These are phyloP conservation scores for Trichoderma brevicompactum DNA, from an alignment of 2,329 filamentous ascomycete genomes.

Conservation along the genomic window DNA sequence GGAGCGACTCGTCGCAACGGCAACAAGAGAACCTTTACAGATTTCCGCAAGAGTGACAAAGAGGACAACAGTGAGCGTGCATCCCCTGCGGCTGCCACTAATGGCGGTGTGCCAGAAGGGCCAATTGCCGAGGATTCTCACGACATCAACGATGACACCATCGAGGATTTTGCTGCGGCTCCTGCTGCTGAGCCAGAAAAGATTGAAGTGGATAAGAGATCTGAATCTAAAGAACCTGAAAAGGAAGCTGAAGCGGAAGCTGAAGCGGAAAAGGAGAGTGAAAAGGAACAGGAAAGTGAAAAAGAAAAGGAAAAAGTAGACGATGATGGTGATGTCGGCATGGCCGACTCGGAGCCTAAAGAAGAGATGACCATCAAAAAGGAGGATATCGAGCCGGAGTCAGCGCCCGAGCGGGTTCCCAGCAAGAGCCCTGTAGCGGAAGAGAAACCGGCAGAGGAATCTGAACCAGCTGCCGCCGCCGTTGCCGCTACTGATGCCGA, in stretches of 20 bases:
- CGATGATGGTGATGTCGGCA: conserved; percentile 56
- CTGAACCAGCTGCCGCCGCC: conserved; percentile 24
- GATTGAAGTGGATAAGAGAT: conserved; percentile 31
- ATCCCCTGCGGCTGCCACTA: conserved; percentile 45
- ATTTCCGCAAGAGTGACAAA: conserved; percentile 52
- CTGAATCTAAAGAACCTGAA: conserved; percentile 19
- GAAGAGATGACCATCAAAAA: conserved; percentile 46
- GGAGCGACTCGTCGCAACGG: conserved; percentile 64
- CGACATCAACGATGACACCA: conserved; percentile 48
- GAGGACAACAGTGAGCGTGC: conserved; percentile 46
- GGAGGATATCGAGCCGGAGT: conserved; percentile 45
- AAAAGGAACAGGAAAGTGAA: conserved; percentile 12
- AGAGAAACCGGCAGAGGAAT: conserved; percentile 34
- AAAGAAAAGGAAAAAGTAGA: conserved; percentile 45
- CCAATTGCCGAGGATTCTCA: conserved; percentile 40
- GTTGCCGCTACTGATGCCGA: neutral
- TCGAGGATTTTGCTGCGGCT: conserved; percentile 47
- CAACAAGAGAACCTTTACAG: conserved; percentile 56
- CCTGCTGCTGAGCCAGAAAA: conserved; percentile 37
- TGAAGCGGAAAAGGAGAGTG: conserved; percentile 1
- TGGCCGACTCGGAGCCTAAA: conserved; percentile 47
- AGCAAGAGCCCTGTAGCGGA: conserved; percentile 35
- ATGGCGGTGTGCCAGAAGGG: conserved; percentile 40
- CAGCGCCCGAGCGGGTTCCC: conserved; percentile 39
- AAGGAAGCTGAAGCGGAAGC: neutral